Evolutionary conservation across 2,329 filamentous ascomycete species (phyloP), one percentile per base, ranked within the genome.

Genomic region (Biscogniauxia mediterranea): DNA sequence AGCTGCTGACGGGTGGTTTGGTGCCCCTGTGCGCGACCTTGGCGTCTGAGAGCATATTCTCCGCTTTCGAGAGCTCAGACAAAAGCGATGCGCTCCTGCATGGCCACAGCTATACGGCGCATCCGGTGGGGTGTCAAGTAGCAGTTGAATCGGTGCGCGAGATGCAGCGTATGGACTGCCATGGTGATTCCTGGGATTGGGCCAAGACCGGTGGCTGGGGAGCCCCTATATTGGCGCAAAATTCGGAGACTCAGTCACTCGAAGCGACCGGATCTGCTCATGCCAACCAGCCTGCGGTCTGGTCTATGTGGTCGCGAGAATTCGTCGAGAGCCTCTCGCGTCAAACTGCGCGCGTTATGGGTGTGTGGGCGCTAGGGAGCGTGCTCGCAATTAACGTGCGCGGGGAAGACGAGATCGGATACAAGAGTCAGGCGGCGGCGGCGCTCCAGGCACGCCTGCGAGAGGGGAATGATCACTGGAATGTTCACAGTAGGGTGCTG

Each of bases 81-180:
- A 96, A 95, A 76, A 86, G 85, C 0, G 90, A 94, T 66, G 92
- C 92, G 0, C 76, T 96, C 5, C 78, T 96, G 3, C 92, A 96
- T 68, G 92, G 92, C 0, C 92, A 96, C 72, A 94, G 90, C 73
- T 96, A 96, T 75, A 96, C 92, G 0, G 92, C 92, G 0, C 91
- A 96, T 73, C 83, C 92, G 0, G 84, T 95, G 1, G 92, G 92
- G 0, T 96, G 91, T 68, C 85, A 89, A 52, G 90, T 96, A 0
- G 92, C 89, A 0, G 80, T 89, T n/a, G 84, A 86, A 56, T 88
- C 86, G 0, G 73, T 96, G 8, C 72, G 75, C 8, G 80, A 81
- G 49, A 85, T 94, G 81, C 73, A 79, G 52, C 69, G 75, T 0
- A 83, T 92, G 79, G 85, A 90, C 2, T 67, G 68, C 0, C 69